phyloP scores from a whole-genome alignment of 805 yeast genomes.

The Metschnikowia lachancei region DNA sequence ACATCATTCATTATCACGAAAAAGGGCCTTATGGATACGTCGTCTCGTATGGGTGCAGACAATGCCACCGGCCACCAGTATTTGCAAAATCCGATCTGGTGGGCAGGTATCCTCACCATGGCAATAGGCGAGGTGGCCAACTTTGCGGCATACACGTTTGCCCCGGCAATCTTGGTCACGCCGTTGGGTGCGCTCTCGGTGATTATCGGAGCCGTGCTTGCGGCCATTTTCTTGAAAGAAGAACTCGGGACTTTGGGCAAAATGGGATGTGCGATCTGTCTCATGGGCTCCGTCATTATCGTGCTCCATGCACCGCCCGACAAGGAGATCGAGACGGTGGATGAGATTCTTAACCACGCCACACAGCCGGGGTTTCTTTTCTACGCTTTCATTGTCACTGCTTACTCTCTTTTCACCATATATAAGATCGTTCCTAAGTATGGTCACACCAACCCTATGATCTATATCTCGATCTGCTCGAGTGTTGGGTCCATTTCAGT shows the following conservation, averaged over 20 bases:
- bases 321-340: constrained; percentile 82
- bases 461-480: constrained; percentile 85
- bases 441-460: constrained; percentile 81
- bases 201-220: constrained; percentile 87
- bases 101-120: constrained; percentile 90
- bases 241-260: constrained; percentile 85
- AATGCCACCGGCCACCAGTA: constrained; percentile 73
- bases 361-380: constrained; percentile 71
- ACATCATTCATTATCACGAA: constrained; percentile 87
- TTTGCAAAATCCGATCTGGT: constrained; percentile 84
- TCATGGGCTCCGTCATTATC: constrained; percentile 83
- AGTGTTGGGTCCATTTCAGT: constrained; percentile 88
- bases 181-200: constrained; percentile 90
- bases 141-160: constrained; percentile 93
- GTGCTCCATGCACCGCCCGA: constrained; percentile 94
- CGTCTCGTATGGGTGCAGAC: constrained; percentile 44
- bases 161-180: constrained; percentile 89
- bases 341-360: constrained; percentile 80
- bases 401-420: constrained; percentile 73
- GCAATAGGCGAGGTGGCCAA: constrained; percentile 89
- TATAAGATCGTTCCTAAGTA: constrained; percentile 77
- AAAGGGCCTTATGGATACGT: constrained; percentile 74
- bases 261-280: constrained; percentile 89
- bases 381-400: constrained; percentile 60
- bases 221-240: constrained; percentile 79